Percentiles rank a stretch among this genome's conserved stretches.
These are phyloP conservation scores for Ophiocordyceps robertsii DNA, from an alignment of 2,329 filamentous ascomycete genomes.

Conservation along the genomic window DNA sequence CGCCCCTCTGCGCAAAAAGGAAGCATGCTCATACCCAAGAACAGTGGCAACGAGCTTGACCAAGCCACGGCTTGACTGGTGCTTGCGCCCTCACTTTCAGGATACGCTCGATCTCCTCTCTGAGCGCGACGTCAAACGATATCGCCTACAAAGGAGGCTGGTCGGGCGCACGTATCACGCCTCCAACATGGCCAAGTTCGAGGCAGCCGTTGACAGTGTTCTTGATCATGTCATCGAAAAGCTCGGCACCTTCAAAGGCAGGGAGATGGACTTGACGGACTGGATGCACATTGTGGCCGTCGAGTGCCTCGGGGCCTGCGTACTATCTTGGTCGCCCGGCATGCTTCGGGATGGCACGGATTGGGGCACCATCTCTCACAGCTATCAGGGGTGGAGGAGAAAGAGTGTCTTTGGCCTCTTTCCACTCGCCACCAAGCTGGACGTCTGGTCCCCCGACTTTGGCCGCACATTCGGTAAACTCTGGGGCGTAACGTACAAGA, in stretches of 20 bases:
- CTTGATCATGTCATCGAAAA: slow-evolving; percentile 20
- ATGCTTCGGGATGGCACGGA: slow-evolving; percentile 30
- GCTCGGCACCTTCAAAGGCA: slow-evolving; percentile 21
- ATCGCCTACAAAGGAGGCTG: slow-evolving; percentile 33
- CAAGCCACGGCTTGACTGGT: slow-evolving; percentile 27
- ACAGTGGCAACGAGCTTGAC: slow-evolving; percentile 31
- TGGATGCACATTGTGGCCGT: slow-evolving; percentile 45
- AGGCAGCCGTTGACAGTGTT: slow-evolving; percentile 25
- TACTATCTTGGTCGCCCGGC: slow-evolving; percentile 38
- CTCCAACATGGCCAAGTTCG: slow-evolving; percentile 27
- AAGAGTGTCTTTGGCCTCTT: slow-evolving; percentile 40
- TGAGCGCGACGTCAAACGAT: slow-evolving; percentile 30
- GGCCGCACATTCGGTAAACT: slow-evolving; percentile 25
- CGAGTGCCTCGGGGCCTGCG: slow-evolving; percentile 34
- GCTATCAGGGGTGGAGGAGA: slow-evolving; percentile 35
- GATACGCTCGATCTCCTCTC: slow-evolving; percentile 38
- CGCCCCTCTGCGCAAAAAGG: not conserved
- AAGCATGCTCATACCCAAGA: not conserved
- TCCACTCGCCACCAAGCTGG: slow-evolving; percentile 24
- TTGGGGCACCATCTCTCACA: slow-evolving; percentile 30
- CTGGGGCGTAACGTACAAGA: slow-evolving; percentile 32
- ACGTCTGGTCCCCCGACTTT: slow-evolving; percentile 21
- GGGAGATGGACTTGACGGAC: slow-evolving; percentile 32
- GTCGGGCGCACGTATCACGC: slow-evolving; percentile 34
- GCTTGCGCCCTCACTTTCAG: slow-evolving; percentile 17